Conservation (phyloP, 2,329 filamentous ascomycete genomes). For the Ophiosphaerella herpotricha region DNA sequence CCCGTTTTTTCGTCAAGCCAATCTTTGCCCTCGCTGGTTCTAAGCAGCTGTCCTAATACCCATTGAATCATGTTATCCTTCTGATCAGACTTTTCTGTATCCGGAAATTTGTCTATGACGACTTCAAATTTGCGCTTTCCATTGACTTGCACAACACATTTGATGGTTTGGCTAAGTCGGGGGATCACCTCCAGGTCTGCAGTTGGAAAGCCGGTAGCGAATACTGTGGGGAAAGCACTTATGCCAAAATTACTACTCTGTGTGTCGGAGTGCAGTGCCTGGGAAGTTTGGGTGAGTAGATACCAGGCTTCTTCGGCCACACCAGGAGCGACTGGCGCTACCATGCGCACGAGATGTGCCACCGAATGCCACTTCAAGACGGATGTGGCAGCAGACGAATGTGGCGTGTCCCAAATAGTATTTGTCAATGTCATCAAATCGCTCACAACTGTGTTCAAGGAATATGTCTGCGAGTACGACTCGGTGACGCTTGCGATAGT, state of each 20-base stretch:
- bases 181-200: constrained; percentile 55
- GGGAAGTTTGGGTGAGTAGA: constrained; percentile 50
- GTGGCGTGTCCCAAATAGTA: constrained; percentile 41
- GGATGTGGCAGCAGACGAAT: constrained; percentile 44
- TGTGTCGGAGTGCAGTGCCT: constrained; percentile 1
- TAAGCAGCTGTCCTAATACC: constrained; percentile 65
- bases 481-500: constrained; percentile 69
- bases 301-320: constrained; percentile 83
- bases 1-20: constrained; percentile 51
- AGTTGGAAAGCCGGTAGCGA: constrained; percentile 62
- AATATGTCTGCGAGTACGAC: constrained; percentile 72
- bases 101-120: constrained; percentile 62
- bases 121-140: constrained; percentile 74
- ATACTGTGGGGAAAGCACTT: constrained; percentile 42
- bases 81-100: constrained; percentile 30
- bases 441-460: constrained; percentile 82
- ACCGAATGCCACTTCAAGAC: constrained; percentile 57
- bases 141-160: constrained; percentile 75
- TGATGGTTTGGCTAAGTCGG: constrained; percentile 57
- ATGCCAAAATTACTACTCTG: background rate
- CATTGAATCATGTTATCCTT: constrained; percentile 45
- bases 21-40: constrained; percentile 63
- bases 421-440: constrained; percentile 85
- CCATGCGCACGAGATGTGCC: constrained; percentile 67
- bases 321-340: constrained; percentile 79